Conservation (phyloP, 306 rosid species). For the Rubus parviflorus region DNA sequence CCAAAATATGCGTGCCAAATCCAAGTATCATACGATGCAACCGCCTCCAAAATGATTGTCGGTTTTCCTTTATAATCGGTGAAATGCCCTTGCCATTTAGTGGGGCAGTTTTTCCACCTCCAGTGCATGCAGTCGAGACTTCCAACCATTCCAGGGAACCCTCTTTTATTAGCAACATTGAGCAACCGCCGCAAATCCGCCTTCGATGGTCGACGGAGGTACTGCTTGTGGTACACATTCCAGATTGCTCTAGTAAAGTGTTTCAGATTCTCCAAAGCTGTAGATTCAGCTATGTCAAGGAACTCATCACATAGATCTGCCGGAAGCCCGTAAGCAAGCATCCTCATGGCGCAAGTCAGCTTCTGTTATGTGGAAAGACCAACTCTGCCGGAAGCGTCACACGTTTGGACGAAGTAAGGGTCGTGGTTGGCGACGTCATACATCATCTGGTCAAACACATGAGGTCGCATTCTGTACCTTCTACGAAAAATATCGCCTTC, state of each 20-base stretch:
- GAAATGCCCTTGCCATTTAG: background rate
- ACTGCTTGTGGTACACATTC: background rate
- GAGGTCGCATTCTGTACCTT: too few species aligned
- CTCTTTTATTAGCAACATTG: background rate
- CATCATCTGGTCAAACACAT: too few species aligned
- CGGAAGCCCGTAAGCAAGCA: too few species aligned
- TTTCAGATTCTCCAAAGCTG: background rate
- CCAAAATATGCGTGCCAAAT: too few species aligned
- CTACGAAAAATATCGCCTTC: too few species aligned
- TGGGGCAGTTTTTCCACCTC: too few species aligned
- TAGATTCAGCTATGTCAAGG: background rate
- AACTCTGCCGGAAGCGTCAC: background rate
- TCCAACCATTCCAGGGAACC: background rate
- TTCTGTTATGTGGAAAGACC: background rate
- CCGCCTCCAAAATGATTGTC: too few species aligned
- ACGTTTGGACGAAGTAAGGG: too few species aligned
- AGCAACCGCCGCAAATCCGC: background rate
- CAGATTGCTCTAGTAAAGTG: background rate
- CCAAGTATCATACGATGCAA: too few species aligned
- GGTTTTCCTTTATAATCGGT: background rate
- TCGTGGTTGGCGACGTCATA: too few species aligned
- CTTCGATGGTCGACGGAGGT: background rate
- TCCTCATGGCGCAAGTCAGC: background rate
- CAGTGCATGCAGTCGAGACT: background rate
- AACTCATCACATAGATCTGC: background rate